Base-by-base conservation (phyloP, 495 filamentous ascomycete species). In the Xylaria curta region DNA sequence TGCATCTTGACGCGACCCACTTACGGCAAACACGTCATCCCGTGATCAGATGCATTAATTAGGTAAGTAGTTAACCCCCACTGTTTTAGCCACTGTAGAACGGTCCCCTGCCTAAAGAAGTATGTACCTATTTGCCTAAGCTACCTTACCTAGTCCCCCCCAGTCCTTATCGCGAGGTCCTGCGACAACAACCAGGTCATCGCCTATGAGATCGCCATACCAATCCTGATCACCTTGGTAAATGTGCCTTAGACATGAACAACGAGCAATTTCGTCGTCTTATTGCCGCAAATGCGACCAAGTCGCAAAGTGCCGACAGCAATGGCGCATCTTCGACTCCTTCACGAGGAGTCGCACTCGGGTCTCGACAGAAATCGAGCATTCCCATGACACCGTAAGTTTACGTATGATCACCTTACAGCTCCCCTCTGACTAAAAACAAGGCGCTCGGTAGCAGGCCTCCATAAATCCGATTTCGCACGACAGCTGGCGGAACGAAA, bases 231-330 rank as follows among this genome's bases (percentile, higher is more conserved):
- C 21, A 21, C 2, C 58, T 21, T 10, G 2, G 31, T 33, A n/a
- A 21, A 21, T 31, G 15, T 9, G 17, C 28, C 33, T 38, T 60
- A 47, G 74, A 61, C 36, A 99, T 99, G 96, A 97, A 99, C 80
- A 98, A 98, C 87, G 88, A 93, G 21, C 93, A 99, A 78, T 99
- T 99, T 78, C 94, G 96, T 62, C 91, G 92, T 67, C 89, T 99
- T n/a, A 78, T 99, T 10, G 82, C 89, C 51, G 87, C 81, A 26
- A 84, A 83, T 46, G 69, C 80, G 10, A 73, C 77, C 53, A 87
- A 84, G 75, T 76, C 69, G 38, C 51, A 74, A 64, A 79, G 49
- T 67, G 70, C 56, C 63, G 72, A 66, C 74, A 78, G 74, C 70
- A 79, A 82, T 81, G 85, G 81, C 66, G 76, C 72, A 68, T 81